Conservation (phyloP, 2,329 filamentous ascomycete species). For the Penicillium paneum region DNA sequence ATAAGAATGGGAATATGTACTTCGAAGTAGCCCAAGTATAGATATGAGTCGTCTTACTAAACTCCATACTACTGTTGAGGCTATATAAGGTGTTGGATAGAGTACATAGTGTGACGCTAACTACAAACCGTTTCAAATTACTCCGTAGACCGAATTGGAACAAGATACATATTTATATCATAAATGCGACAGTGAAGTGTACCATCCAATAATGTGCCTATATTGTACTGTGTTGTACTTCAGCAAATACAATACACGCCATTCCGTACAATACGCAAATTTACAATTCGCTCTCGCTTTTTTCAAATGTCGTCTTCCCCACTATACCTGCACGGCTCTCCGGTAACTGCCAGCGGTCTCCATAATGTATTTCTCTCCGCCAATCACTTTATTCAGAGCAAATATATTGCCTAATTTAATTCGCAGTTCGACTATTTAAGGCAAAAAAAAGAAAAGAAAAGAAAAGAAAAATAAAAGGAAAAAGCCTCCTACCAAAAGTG, state of each 20-base stretch:
- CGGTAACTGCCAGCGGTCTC: constrained; percentile 10
- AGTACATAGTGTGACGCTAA: too few species aligned
- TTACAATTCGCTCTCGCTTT: background rate
- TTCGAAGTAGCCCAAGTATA: too few species aligned
- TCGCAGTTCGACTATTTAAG: background rate
- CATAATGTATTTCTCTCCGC: constrained; percentile 16
- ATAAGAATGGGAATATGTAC: too few species aligned
- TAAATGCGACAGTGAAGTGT: too few species aligned
- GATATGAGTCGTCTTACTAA: too few species aligned
- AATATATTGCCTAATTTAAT: background rate
- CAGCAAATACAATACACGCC: background rate
- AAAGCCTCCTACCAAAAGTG: background rate
- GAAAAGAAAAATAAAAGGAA: constrained; percentile 4
- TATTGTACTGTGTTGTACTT: too few species aligned
- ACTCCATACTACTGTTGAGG: too few species aligned
- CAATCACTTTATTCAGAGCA: constrained; percentile 17
- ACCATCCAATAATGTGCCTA: too few species aligned
- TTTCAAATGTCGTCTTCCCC: constrained; percentile 4
- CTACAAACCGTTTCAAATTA: too few species aligned
- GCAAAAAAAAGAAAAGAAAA: constrained; percentile 5
- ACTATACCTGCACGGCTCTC: constrained; percentile 9
- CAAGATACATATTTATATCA: too few species aligned
- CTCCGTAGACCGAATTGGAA: too few species aligned
- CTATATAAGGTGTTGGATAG: too few species aligned
- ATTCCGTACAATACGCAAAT: background rate